Evolutionary conservation across 192 early-diverging fungal species (phyloP).

Genomic region (Backusella parvicylindrica): DNA sequence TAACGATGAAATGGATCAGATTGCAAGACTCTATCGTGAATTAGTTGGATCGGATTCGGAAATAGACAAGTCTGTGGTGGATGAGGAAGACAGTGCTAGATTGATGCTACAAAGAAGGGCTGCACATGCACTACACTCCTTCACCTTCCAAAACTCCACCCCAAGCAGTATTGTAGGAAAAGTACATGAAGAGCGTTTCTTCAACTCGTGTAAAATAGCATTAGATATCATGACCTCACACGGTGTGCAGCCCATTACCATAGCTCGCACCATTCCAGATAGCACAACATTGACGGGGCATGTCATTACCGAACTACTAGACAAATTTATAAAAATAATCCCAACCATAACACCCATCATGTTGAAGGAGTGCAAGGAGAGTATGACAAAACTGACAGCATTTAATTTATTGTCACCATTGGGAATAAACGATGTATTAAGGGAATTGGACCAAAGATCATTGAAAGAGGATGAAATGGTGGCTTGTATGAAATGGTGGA

Average conservation of each 20-base stretch:
- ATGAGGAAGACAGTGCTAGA: conserved; percentile 33
- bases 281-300: neutral
- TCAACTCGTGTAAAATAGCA: conserved; percentile 39
- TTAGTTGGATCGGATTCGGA: conserved; percentile 31
- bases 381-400: conserved; percentile 49
- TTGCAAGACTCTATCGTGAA: conserved; percentile 49
- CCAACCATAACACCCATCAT: conserved; percentile 56
- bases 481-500: conserved; percentile 77
- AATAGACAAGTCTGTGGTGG: conserved; percentile 36
- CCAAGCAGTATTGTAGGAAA: conserved; percentile 63
- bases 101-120: conserved; percentile 61
- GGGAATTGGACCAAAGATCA: conserved; percentile 57
- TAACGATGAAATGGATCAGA: conserved; percentile 70
- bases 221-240: conserved; percentile 63
- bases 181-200: conserved; percentile 58
- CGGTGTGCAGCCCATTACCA: conserved; percentile 52
- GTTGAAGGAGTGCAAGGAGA: conserved; percentile 49
- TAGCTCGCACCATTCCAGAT: conserved; percentile 40
- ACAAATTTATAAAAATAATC: conserved; percentile 62
- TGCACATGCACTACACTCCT: conserved; percentile 60
- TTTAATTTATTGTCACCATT: conserved; percentile 47
- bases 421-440: conserved; percentile 59
- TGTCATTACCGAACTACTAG: conserved; percentile 54
- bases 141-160: conserved; percentile 69
- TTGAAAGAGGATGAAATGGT: conserved; percentile 58